phyloP scores from a whole-genome alignment of 106 monocot species.

The Dendrobium huoshanense region DNA sequence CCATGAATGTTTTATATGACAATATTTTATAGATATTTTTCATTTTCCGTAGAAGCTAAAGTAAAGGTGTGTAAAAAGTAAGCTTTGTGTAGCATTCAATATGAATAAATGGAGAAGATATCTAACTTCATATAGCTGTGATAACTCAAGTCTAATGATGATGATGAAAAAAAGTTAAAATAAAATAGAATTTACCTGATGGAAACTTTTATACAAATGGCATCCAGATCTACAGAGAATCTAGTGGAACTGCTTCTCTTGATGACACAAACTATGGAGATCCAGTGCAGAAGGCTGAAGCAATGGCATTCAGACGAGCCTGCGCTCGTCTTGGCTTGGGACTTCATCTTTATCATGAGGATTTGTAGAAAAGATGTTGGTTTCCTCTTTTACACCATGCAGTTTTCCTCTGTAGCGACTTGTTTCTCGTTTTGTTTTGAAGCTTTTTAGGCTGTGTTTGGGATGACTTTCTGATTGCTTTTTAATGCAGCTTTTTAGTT shows the following conservation, averaged over 20 bases:
- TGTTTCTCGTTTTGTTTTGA: no score
- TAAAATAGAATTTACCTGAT: neutral
- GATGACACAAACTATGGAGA: conserved; percentile 69
- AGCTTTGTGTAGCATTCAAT: no score
- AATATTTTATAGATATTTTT: no score
- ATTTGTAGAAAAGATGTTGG: conserved; percentile 18
- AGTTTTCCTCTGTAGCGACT: neutral
- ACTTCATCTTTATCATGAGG: conserved; percentile 94
- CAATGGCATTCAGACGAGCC: conserved; percentile 94
- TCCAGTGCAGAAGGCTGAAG: conserved; percentile 92
- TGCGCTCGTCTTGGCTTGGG: conserved; percentile 94
- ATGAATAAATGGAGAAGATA: no score
- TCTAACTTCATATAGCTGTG: no score
- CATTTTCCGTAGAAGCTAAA: no score
- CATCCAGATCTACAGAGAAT: conserved; percentile 80
- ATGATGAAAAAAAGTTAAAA: neutral
- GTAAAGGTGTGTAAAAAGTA: no score
- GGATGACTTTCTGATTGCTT: no score
- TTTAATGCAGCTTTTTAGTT: no score
- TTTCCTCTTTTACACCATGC: neutral
- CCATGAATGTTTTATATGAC: no score
- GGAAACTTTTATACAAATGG: neutral
- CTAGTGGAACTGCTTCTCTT: conserved; percentile 69
- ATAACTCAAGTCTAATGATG: no score
- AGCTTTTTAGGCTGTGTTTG: no score